Base-by-base conservation (phyloP, 306 rosid genomes). In the Prunus campanulata region DNA sequence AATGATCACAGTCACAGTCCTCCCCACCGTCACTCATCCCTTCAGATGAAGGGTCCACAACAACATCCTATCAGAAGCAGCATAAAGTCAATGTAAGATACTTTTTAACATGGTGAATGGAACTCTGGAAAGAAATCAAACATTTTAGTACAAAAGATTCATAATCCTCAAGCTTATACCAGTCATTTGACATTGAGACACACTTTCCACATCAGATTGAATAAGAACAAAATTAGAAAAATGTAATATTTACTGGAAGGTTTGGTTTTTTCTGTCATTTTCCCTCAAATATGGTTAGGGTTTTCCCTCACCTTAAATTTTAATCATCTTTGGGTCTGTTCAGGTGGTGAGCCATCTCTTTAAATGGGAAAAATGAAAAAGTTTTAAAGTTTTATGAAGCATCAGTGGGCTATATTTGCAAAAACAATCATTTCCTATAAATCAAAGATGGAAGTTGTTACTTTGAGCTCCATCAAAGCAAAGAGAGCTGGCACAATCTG, bases 1-100 rank as follows among this genome's bases (percentile, higher is more conserved):
- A 90, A 81, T 95, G 99, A 73, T 95, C 97, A 59, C 99, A 95
- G 80, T 83, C 89, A 54, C 97, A 90, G 76, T 82, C 88, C 16
- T 70, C 83, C 64, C 24, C 85, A n/a, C 56, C 89, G 72, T 87
- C 79, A 63, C 60, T 70, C 8, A 0, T 78, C 72, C 78, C 90
- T 27, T 87, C 88, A 2, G 78, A 52, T 47, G 62, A 79, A 77
- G 88, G 85, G 78, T 86, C 83, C 63, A 15, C 77, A 27, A 88
- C 74, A 74, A 54, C 84, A 77, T 89, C 97, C 99, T 91, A 74
- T 78, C 25, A 70, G 71, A 68, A 76, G 59, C 47, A 80, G 42
- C 32, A 73, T 3, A 27, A 9, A 51, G 42, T 22, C 14, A 7
- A 67, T n/a, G 48, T 47, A 74, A 6, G 27, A 47, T 64, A n/a